Conservation (phyloP, 2,329 filamentous ascomycete species). For the Pseudohalonectria lignicola region DNA sequence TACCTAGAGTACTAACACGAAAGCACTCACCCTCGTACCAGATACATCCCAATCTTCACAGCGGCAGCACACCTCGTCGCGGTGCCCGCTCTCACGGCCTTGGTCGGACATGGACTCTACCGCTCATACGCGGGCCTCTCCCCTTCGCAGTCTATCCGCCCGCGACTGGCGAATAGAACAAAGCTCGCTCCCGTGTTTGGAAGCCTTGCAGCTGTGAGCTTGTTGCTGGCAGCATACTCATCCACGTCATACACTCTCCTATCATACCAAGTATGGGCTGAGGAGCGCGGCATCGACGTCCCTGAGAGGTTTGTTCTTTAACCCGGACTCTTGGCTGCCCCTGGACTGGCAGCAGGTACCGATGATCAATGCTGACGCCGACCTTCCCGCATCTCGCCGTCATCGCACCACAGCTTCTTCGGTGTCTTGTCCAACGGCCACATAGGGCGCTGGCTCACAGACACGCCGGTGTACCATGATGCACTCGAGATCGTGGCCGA, state of each 20-base stretch:
- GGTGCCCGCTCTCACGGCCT: conserved; percentile 19
- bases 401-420: neutral
- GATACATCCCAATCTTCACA: conserved; percentile 18
- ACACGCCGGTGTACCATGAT: conserved; percentile 39
- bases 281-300: conserved; percentile 20
- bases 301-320: conserved; percentile 14
- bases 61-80: conserved; percentile 16
- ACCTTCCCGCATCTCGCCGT: neutral
- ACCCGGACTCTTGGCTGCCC: neutral
- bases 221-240: conserved; percentile 18
- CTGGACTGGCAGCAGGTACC: neutral
- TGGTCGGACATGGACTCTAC: conserved; percentile 19
- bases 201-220: conserved; percentile 17
- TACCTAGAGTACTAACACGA: no score
- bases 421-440: conserved; percentile 9
- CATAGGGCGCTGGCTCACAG: conserved; percentile 39
- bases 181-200: conserved; percentile 21
- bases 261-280: conserved; percentile 27
- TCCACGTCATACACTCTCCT: conserved; percentile 16
- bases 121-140: conserved; percentile 21
- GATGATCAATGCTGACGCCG: neutral
- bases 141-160: conserved; percentile 23
- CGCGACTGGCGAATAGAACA: conserved; percentile 19
- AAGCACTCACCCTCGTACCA: conserved; percentile 7
- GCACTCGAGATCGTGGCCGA: conserved; percentile 43